phyloP scores from a whole-genome alignment of 169 alveolate genomes.

The Plasmodium chabaudi region DNA sequence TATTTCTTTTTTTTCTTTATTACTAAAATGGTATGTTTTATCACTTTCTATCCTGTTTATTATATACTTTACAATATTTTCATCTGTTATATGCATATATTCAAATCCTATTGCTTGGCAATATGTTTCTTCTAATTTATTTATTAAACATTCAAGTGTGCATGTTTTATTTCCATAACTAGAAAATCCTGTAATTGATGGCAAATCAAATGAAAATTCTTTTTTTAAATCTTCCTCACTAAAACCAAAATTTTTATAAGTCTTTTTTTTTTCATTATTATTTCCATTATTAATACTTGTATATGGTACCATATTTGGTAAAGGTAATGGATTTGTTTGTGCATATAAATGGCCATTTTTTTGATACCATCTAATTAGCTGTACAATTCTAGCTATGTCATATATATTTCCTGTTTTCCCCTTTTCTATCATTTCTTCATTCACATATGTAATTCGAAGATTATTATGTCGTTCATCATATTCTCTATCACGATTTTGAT shows the following conservation, averaged over 20 bases:
- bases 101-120: conserved; percentile 83
- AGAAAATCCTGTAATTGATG: conserved; percentile 67
- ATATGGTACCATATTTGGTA: conserved; percentile 84
- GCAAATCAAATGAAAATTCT: conserved; percentile 63
- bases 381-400: conserved; percentile 76
- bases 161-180: conserved; percentile 30
- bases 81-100: conserved; percentile 80
- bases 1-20: conserved; percentile 52
- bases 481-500: neutral
- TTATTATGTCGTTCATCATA: neutral
- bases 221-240: conserved; percentile 45
- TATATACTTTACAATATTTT: conserved; percentile 79
- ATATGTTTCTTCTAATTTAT: conserved; percentile 76
- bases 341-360: conserved; percentile 81
- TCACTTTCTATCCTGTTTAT: conserved; percentile 78
- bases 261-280: conserved; percentile 35
- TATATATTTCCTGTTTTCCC: conserved; percentile 49
- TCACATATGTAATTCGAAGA: conserved; percentile 45
- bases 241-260: conserved; percentile 56
- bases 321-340: conserved; percentile 81
- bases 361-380: conserved; percentile 81
- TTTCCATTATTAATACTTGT: conserved; percentile 45
- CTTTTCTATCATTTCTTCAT: conserved; percentile 62
- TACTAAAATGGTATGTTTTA: conserved; percentile 64
- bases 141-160: conserved; percentile 76